Evolutionary conservation across 768 basidiomycete genomes (phyloP).

Genomic region (Megacollybia marginata): DNA sequence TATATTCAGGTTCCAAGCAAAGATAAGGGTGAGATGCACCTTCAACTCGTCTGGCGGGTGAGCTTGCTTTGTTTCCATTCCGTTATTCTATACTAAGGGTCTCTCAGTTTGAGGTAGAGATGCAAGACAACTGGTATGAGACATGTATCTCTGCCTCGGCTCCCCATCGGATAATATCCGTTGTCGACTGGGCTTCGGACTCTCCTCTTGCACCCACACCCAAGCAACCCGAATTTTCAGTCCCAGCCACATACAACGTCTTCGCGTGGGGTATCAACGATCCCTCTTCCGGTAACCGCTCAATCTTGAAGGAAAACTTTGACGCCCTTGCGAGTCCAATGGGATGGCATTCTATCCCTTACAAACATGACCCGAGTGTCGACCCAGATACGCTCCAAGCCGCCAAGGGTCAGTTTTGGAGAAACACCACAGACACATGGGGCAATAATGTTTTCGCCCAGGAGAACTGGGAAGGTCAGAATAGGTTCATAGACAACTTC

Average conservation of each 20-base stretch:
- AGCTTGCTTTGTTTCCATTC: slow-evolving; percentile 15
- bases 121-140: slow-evolving; percentile 96
- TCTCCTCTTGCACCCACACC: slow-evolving; percentile 40
- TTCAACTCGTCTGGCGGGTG: slow-evolving; percentile 81
- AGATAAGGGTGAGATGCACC: slow-evolving; percentile 44
- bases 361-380: slow-evolving; percentile 54
- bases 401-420: slow-evolving; percentile 29
- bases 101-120: slow-evolving; percentile 77
- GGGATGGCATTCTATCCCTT: slow-evolving; percentile 89
- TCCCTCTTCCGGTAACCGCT: slow-evolving; percentile 60
- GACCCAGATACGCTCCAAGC: slow-evolving; percentile 14
- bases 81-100: neutral
- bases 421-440: slow-evolving; percentile 75
- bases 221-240: slow-evolving; percentile 13
- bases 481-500: slow-evolving; percentile 60
- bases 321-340: slow-evolving; percentile 77
- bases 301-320: slow-evolving; percentile 53
- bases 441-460: slow-evolving; percentile 92
- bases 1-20: slow-evolving; percentile 77
- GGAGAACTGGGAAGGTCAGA: slow-evolving; percentile 83
- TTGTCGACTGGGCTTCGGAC: slow-evolving; percentile 94
- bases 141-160: slow-evolving; percentile 65
- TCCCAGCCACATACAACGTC: slow-evolving; percentile 55
- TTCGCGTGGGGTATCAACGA: slow-evolving; percentile 85
- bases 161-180: slow-evolving; percentile 79